These are phyloP conservation scores for Monascus purpureus DNA, from an alignment of 495 filamentous ascomycete species.

Conservation along the genomic window DNA sequence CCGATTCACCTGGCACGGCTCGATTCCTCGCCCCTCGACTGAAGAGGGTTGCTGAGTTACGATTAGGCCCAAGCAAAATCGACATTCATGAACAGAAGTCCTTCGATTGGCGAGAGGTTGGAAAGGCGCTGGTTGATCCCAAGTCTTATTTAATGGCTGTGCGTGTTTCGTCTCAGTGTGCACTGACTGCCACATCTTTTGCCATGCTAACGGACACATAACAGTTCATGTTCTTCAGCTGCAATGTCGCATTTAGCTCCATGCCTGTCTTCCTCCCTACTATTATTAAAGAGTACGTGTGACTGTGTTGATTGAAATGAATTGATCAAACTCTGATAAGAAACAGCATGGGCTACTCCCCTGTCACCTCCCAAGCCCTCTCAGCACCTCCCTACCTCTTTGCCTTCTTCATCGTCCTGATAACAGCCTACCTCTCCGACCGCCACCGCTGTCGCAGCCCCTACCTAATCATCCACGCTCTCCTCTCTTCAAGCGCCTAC, in stretches of 20 bases:
- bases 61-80: slow-evolving; percentile 24
- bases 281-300: slow-evolving; percentile 38
- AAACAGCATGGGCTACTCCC: slow-evolving; percentile 34
- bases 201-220: slow-evolving; percentile 1
- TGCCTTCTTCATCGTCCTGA: slow-evolving; percentile 34
- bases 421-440: slow-evolving; percentile 40
- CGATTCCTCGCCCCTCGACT: slow-evolving; percentile 34
- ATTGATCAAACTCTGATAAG: slow-evolving; percentile 3
- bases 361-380: slow-evolving; percentile 36
- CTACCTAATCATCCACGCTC: slow-evolving; percentile 35
- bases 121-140: slow-evolving; percentile 43
- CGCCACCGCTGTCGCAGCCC: slow-evolving; percentile 28
- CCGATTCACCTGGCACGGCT: slow-evolving; percentile 38
- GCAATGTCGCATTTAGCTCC: slow-evolving; percentile 45
- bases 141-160: slow-evolving; percentile 56
- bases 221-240: slow-evolving; percentile 43
- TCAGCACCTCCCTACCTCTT: slow-evolving; percentile 44
- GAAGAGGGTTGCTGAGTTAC: slow-evolving; percentile 31
- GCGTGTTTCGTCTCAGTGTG: background rate
- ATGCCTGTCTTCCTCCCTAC: slow-evolving; percentile 47
- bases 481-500: slow-evolving; percentile 49
- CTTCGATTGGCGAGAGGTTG: slow-evolving; percentile 38
- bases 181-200: no score
- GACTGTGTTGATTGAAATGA: background rate
- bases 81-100: slow-evolving; percentile 9